Evolutionary conservation across 768 basidiomycete genomes (phyloP), one percentile per base, ranked within the genome.

Genomic region (Suillus luteus): DNA sequence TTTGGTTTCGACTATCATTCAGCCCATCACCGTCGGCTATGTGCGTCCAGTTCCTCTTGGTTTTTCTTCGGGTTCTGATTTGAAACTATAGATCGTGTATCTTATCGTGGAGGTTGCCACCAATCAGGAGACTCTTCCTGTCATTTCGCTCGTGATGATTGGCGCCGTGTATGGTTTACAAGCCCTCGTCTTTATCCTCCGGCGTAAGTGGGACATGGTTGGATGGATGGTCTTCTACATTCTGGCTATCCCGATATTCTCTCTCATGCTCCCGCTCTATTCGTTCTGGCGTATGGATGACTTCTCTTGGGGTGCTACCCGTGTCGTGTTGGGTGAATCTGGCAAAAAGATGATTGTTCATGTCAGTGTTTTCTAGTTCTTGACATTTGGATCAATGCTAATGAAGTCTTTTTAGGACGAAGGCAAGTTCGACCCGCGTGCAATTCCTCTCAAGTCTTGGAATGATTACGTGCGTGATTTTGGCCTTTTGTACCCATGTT

Each of bases 201-300:
- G 95, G 57, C 87, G 94, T 67, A 95, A 97, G 75, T 99, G 96
- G 92, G 96, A 98, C 75, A 97, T 98, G 95, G 88, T 98, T 69
- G 95, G 94, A 5, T 96, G 95, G 94, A 93, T 94, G 91, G 70
- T 93, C 37, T 93, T 99, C 79, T 99, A 99, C 78, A 94, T 99
- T 72, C 75, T 95, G 43, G 95, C 96, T 62, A 92, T 98, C 67
- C 96, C 96, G 4, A 85, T 87, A 49, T 97, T 96, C 80, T 95
- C 94, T 8, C 92, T 97, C 83, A 84, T 93, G 80, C 85, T 98
- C 33, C 96, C 95, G 5, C 80, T 97, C 14, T 96, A 95, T 75
- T 95, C 94, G 6, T 96, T 98, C 89, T 99, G 95, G 96, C 84
- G 81, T 68, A 97, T 98, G 95, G 96, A 96, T 75, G 95, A 96